Evolutionary conservation across 352 stramenopile species (phyloP).

Genomic region (Pythium brachiatum): DNA sequence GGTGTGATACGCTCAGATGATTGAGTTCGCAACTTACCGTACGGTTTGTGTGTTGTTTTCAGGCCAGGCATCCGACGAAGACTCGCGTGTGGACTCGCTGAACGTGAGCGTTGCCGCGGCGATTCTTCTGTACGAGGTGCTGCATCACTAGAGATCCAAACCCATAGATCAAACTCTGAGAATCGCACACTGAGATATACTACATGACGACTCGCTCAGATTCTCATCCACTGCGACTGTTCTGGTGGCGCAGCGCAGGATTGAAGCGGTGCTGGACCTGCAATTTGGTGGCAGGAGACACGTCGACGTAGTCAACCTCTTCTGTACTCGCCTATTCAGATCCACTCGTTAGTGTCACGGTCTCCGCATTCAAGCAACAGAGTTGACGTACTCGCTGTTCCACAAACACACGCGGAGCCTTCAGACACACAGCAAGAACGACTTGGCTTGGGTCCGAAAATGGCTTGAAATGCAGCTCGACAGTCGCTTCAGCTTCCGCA

Average conservation of each 20-base stretch:
- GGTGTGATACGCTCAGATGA: not conserved
- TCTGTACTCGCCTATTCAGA: not conserved
- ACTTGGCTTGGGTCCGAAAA: constrained; percentile 62
- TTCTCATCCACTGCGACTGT: constrained; percentile 1
- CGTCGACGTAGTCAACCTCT: not conserved
- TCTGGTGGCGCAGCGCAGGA: not conserved
- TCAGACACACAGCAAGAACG: constrained; percentile 35
- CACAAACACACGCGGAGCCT: constrained; percentile 31
- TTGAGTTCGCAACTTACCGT: not conserved
- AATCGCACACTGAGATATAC: not conserved
- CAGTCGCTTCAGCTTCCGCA: not conserved
- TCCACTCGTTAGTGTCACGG: not conserved
- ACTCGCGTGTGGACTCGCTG: constrained; percentile 74
- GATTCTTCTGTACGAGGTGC: constrained; percentile 75
- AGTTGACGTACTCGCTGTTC: too few species aligned
- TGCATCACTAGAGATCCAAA: constrained; percentile 45
- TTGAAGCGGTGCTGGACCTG: constrained; percentile 4
- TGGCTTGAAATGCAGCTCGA: constrained; percentile 20
- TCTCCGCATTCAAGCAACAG: too few species aligned
- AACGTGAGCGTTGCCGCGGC: constrained; percentile 78
- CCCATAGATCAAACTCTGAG: too few species aligned
- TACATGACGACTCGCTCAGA: not conserved
- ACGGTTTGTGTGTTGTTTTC: not conserved
- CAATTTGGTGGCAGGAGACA: not conserved
- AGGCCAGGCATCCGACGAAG: constrained; percentile 52